Evolutionary conservation across 2,329 filamentous ascomycete genomes (phyloP).

Genomic region (Alternaria triticina): DNA sequence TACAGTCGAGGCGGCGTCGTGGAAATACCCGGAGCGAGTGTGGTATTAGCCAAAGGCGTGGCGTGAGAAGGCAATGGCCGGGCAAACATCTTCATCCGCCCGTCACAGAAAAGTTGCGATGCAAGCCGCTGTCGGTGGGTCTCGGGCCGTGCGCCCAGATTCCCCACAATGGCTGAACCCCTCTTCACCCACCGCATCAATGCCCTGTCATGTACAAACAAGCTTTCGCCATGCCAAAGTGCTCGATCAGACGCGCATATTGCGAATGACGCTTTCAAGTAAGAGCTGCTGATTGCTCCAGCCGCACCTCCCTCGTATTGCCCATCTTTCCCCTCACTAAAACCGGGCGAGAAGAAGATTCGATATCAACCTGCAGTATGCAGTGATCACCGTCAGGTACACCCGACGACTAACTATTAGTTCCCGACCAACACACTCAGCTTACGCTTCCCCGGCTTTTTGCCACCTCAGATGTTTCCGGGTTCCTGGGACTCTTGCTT

Average conservation of each 20-base stretch:
- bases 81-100: not conserved
- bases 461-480: not conserved
- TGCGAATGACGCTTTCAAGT: not conserved
- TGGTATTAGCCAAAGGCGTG: not conserved
- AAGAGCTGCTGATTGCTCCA: not conserved
- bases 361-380: not conserved
- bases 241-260: not conserved
- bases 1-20: not conserved
- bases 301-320: not conserved
- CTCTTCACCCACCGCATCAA: not conserved
- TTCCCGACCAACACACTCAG: not conserved
- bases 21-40: not conserved
- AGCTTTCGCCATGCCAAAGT: not conserved
- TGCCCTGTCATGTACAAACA: not conserved
- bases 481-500: not conserved
- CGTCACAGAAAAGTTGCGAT: slow-evolving; percentile 23
- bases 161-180: not conserved
- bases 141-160: slow-evolving; percentile 9
- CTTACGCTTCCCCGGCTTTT: not conserved
- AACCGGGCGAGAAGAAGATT: not conserved
- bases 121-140: slow-evolving; percentile 9
- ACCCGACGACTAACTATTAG: not conserved
- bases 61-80: slow-evolving; percentile 11
- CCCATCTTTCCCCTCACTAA: not conserved
- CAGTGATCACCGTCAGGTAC: not conserved